Conservation (phyloP, 73 alveolate species). For the Tetrahymena elliotti region DNA sequence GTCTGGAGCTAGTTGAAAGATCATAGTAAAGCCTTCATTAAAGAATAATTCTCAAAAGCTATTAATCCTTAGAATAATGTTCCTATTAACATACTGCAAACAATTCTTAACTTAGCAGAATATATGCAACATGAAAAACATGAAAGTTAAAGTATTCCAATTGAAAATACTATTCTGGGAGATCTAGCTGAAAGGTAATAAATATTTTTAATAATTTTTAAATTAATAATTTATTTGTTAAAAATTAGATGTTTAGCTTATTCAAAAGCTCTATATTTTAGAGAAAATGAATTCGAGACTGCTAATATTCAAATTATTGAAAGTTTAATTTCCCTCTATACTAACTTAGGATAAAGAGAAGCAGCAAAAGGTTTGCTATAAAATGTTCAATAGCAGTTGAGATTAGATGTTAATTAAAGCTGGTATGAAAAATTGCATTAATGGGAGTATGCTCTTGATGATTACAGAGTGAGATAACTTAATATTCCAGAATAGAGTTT, state of each 20-base stretch:
- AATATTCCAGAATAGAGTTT: constrained; percentile 13
- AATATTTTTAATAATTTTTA: background rate
- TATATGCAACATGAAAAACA: constrained; percentile 93
- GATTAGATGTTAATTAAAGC: constrained; percentile 62
- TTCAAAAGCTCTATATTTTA: constrained; percentile 94
- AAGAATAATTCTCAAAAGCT: constrained; percentile 58
- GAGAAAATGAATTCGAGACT: constrained; percentile 86
- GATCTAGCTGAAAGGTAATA: constrained; percentile 75
- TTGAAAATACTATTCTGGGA: constrained; percentile 82
- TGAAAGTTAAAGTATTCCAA: constrained; percentile 78
- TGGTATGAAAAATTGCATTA: constrained; percentile 87
- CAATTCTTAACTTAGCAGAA: constrained; percentile 91
- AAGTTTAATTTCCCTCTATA: constrained; percentile 31
- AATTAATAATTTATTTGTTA: background rate
- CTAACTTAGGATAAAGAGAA: constrained; percentile 86
- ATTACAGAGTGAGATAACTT: constrained; percentile 61
- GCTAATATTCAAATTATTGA: constrained; percentile 50
- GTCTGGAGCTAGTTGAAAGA: constrained; percentile 84
- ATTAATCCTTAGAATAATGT: constrained; percentile 58
- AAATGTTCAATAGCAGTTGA: constrained; percentile 63
- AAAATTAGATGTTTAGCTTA: constrained; percentile 77
- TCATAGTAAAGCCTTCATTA: constrained; percentile 62
- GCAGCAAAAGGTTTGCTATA: constrained; percentile 93
- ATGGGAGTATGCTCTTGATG: constrained; percentile 88
- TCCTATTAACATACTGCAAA: constrained; percentile 75